These are phyloP conservation scores for Spatholobus suberectus DNA, from an alignment of 306 rosid genomes.

Conservation along the genomic window DNA sequence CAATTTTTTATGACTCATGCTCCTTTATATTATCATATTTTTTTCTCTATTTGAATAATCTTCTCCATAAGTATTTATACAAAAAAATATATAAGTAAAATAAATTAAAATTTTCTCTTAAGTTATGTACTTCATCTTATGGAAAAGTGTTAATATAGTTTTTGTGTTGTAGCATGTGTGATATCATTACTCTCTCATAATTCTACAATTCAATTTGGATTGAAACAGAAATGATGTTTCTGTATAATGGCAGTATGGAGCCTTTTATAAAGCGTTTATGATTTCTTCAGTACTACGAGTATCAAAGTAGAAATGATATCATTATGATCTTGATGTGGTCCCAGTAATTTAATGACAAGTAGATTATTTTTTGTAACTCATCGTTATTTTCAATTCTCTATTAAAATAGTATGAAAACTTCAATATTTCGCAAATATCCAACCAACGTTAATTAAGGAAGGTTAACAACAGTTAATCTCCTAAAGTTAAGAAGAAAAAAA, in stretches of 20 bases:
- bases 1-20: too few species aligned
- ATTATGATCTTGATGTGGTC: neutral
- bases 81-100: too few species aligned
- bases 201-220: too few species aligned
- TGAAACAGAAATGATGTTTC: too few species aligned
- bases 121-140: too few species aligned
- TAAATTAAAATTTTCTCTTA: too few species aligned
- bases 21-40: too few species aligned
- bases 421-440: neutral
- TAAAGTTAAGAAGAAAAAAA: neutral
- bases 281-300: neutral
- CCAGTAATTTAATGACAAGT: neutral
- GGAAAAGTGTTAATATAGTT: too few species aligned
- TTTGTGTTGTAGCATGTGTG: too few species aligned
- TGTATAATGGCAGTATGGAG: neutral
- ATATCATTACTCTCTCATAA: too few species aligned
- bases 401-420: neutral
- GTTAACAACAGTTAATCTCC: neutral
- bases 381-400: neutral
- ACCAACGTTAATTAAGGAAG: neutral
- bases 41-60: too few species aligned
- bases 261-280: neutral
- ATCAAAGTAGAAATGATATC: neutral
- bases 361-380: neutral
- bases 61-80: too few species aligned